phyloP scores from a whole-genome alignment of 2,329 filamentous ascomycete species.

The Capronia americana region DNA sequence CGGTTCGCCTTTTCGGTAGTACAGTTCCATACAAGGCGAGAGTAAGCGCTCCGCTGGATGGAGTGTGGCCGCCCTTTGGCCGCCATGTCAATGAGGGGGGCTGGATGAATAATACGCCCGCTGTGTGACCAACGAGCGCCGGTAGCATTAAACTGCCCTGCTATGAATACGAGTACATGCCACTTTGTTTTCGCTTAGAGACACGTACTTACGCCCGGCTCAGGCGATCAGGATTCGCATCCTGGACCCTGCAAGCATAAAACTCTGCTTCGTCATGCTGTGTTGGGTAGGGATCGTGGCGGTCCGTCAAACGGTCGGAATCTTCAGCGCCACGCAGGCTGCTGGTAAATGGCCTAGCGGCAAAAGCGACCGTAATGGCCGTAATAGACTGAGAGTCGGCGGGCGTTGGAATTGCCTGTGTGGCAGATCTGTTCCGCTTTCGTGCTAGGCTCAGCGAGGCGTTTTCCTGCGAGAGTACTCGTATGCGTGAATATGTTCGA shows the following conservation, averaged over 20 bases:
- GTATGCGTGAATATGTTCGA: background rate
- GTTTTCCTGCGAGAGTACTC: background rate
- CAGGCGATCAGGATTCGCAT: background rate
- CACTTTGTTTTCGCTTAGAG: background rate
- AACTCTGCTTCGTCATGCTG: conserved; percentile 10
- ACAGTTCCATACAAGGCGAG: conserved; percentile 8
- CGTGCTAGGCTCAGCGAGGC: background rate
- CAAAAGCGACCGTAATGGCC: background rate
- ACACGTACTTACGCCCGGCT: background rate
- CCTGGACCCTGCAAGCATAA: background rate
- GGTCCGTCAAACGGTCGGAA: background rate
- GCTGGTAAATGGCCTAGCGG: no score
- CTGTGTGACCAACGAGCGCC: background rate
- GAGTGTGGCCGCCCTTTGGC: conserved; percentile 1
- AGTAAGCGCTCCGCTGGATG: conserved; percentile 8
- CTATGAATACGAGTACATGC: no score
- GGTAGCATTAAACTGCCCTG: background rate
- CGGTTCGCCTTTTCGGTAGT: background rate
- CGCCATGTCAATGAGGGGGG: background rate
- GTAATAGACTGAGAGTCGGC: background rate
- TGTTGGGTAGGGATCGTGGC: conserved; percentile 6
- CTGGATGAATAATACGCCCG: conserved; percentile 24
- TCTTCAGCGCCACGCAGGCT: background rate
- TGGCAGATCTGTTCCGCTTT: background rate
- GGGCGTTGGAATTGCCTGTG: background rate